These are phyloP conservation scores for Magnolia kwangsiensis DNA, from an alignment of 164 flowering plant genomes.

Conservation along the genomic window DNA sequence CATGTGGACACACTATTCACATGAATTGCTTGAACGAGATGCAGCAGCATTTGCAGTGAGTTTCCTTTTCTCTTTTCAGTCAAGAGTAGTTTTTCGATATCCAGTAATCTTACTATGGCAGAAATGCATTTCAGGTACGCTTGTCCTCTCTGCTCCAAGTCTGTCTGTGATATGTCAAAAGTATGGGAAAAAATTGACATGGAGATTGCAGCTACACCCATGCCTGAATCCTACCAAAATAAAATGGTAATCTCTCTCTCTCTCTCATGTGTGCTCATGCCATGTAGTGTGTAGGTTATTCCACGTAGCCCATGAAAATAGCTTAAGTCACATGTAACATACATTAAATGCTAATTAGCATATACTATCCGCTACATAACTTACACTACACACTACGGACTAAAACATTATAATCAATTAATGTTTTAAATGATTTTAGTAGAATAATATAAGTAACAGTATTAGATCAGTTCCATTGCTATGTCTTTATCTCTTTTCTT, in stretches of 20 bases:
- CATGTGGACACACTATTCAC: conserved; percentile 94
- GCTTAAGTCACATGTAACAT: too few relatives aligned
- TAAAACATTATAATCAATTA: too few relatives aligned
- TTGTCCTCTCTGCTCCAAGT: conserved; percentile 92
- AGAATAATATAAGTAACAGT: too few relatives aligned
- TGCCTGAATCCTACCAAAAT: conserved; percentile 76
- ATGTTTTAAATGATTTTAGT: too few relatives aligned
- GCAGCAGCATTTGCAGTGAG: conserved; percentile 87
- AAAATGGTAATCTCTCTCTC: conserved; percentile 44
- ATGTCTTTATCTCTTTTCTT: too few relatives aligned
- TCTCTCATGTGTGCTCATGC: background rate
- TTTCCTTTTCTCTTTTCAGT: conserved; percentile 4
- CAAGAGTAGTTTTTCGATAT: background rate
- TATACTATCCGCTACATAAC: too few relatives aligned
- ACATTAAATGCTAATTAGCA: too few relatives aligned
- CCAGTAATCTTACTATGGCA: background rate
- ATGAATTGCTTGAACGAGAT: conserved; percentile 78
- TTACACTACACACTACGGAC: too few relatives aligned
- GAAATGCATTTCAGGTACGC: conserved; percentile 54
- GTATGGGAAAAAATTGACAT: conserved; percentile 85
- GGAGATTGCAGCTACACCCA: conserved; percentile 87
- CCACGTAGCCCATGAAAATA: too few relatives aligned
- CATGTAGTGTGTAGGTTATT: too few relatives aligned
- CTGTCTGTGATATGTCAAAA: conserved; percentile 94
- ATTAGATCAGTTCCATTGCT: too few relatives aligned